Base-by-base conservation (phyloP, 768 basidiomycete species). In the Pleurotus pulmonarius region DNA sequence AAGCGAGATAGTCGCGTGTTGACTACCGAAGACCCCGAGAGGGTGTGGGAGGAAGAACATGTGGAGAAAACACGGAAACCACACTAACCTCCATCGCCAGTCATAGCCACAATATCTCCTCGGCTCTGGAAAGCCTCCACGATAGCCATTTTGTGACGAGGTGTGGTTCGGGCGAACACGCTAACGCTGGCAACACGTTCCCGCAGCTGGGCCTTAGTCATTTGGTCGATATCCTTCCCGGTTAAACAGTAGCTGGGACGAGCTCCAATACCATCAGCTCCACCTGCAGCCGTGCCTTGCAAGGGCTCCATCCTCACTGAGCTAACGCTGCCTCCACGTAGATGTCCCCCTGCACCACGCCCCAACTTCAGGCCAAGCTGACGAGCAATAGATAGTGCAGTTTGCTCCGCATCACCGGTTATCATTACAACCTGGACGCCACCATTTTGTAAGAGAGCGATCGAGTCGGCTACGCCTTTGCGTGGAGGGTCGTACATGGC, bases 381-480 rank as follows among this genome's bases (percentile, higher is more conserved):
- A 64, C 83, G 80, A 37, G 94, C 96, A 56, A 97, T 96, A 48
- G 90, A 85, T 34, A 95, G 65, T 2, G 96, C 95, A 0, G 95
- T 98, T 55, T 87, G 80, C 69, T 94, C 92, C 37, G 94, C 87
- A 64, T 98, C 95, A 3, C 95, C 95, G 0, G 96, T 98, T 66
- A 98, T 97, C 95, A 98, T 98, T 44, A 98, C 88, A n/a, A 98
- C 87, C 64, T 95, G 93, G 48, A 98, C 89, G 4, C 94, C 93
- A 22, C 90, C 94, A 24, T 77, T 73, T 65, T 94, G 91, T 37
- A 98, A 75, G 25, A 90, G 73, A 39, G 78, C 79, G 60, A 98
- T 88, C 16, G 96, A 87, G 63, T 93, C 91, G 3, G 90, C 87
- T n/a, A 98, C 94, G 25, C 94, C 96, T 63, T 88, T 88, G 46